These are phyloP conservation scores for Pigoraptor vietnamica DNA, from an alignment of 78 protist genomes.

Conservation along the genomic window DNA sequence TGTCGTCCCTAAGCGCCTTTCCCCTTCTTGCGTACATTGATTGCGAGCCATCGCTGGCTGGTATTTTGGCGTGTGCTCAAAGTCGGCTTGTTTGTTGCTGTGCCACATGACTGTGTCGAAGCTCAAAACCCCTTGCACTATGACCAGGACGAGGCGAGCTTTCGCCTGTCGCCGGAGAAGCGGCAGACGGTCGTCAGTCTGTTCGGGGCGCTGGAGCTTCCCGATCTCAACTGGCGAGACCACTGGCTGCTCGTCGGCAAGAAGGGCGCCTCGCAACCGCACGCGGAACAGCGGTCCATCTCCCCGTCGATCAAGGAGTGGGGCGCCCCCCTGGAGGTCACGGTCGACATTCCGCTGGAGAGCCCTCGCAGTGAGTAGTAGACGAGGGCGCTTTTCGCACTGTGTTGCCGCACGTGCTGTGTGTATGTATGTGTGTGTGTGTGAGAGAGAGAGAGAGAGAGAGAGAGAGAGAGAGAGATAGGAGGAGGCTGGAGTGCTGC, in stretches of 20 bases:
- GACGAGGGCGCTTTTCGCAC: no score
- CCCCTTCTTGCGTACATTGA: background rate
- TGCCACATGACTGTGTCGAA: background rate
- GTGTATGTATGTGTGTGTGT: background rate
- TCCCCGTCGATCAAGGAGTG: background rate
- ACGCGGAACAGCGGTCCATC: background rate
- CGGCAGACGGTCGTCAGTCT: background rate
- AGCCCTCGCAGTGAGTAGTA: background rate
- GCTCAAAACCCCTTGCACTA: background rate
- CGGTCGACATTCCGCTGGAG: background rate
- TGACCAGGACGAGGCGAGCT: background rate
- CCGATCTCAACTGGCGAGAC: background rate
- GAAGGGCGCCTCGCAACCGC: background rate
- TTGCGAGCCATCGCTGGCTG: no score
- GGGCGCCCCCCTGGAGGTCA: background rate
- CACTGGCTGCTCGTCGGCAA: background rate
- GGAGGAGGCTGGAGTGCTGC: no score
- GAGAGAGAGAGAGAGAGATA: background rate
- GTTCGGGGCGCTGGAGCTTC: background rate
- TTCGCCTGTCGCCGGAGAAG: background rate
- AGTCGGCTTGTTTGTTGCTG: no score
- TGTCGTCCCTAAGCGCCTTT: background rate
- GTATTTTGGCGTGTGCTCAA: no score
- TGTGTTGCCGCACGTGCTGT: background rate
- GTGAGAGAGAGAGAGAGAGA: background rate